Conservation (phyloP, 257 asterid species). For the Jaltomata sinuosa region DNA sequence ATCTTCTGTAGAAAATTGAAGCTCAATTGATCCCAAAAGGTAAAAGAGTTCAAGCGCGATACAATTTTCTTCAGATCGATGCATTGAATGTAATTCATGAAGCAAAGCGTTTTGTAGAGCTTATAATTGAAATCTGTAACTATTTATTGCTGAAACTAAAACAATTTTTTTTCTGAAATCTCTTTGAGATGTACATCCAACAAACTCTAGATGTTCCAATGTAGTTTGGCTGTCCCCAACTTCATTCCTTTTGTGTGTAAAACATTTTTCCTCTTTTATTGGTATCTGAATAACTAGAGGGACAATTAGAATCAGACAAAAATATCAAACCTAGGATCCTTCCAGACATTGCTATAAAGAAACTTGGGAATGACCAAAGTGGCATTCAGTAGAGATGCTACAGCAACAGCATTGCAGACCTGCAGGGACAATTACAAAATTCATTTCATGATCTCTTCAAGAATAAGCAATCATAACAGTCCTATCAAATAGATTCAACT, state of each 20-base stretch:
- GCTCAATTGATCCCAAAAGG: neutral
- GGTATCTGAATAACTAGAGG: neutral
- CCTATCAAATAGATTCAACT: neutral
- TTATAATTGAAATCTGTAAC: neutral
- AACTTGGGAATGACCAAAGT: constrained; percentile 85
- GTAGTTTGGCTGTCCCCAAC: neutral
- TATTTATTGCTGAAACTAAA: neutral
- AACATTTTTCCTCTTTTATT: neutral
- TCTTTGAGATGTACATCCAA: neutral
- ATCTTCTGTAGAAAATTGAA: neutral
- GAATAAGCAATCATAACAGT: neutral
- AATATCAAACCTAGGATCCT: constrained; percentile 70
- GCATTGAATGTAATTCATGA: neutral
- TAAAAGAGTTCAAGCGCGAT: neutral
- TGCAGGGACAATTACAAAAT: constrained; percentile 14
- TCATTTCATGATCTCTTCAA: neutral
- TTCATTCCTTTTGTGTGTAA: neutral
- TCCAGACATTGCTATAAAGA: constrained; percentile 97
- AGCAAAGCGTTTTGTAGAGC: neutral
- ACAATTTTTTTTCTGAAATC: neutral
- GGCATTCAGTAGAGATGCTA: constrained; percentile 81
- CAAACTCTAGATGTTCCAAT: neutral
- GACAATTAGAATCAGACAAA: neutral
- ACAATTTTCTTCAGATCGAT: neutral
- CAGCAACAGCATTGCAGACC: constrained; percentile 95